phyloP scores from a whole-genome alignment of 2,329 filamentous ascomycete species.

The Microdochium nivale region DNA sequence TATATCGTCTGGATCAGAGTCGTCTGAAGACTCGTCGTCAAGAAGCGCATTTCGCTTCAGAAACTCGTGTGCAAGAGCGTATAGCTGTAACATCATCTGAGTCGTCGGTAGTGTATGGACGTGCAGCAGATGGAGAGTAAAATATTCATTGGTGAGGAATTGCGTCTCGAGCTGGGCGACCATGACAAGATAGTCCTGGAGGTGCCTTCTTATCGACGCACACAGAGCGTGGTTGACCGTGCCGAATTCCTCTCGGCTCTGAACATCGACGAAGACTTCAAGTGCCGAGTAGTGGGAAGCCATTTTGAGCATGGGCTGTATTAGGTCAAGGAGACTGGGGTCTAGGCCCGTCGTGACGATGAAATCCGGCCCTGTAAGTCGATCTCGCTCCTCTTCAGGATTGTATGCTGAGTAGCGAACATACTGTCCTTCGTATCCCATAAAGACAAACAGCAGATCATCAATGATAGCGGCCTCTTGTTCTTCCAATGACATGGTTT shows the following conservation, averaged over 20 bases:
- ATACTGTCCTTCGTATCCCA: conserved; percentile 98
- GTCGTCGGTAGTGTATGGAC: conserved; percentile 83
- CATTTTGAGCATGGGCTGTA: conserved; percentile 83
- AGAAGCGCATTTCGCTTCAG: conserved; percentile 80
- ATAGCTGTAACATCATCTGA: conserved; percentile 86
- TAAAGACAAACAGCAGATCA: conserved; percentile 88
- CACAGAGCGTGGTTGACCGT: conserved; percentile 93
- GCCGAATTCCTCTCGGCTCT: conserved; percentile 87
- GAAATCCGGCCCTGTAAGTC: conserved; percentile 74
- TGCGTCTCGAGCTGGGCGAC: conserved; percentile 92
- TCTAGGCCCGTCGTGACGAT: conserved; percentile 76
- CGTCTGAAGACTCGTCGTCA: conserved; percentile 67
- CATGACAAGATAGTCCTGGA: conserved; percentile 90
- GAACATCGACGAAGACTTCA: conserved; percentile 88
- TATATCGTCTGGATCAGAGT: conserved; percentile 72
- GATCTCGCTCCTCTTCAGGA: conserved; percentile 75
- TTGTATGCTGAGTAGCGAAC: conserved; percentile 84
- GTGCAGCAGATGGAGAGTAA: conserved; percentile 89
- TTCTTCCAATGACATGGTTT: conserved; percentile 64
- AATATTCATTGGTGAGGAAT: conserved; percentile 76
- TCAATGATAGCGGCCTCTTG: conserved; percentile 86
- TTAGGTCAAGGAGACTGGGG: conserved; percentile 82
- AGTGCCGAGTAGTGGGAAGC: conserved; percentile 88
- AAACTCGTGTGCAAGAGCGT: conserved; percentile 78
- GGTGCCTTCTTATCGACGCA: conserved; percentile 81